These are phyloP conservation scores for Ustilago xerochloae DNA, from an alignment of 1,284 basidiomycete species.

Conservation along the genomic window DNA sequence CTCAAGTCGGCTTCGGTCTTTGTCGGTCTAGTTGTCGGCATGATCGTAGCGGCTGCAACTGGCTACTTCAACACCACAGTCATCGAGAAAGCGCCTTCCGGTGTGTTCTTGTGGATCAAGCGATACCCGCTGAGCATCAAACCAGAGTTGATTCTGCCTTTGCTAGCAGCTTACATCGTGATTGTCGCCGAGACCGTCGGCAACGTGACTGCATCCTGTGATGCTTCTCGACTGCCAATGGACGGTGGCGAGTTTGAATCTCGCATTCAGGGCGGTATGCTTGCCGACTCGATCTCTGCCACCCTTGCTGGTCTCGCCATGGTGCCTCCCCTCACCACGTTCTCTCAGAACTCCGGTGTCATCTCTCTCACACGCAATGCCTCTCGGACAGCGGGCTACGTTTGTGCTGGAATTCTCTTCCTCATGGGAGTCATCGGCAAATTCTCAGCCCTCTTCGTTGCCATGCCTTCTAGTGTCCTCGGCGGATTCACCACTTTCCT, in stretches of 20 bases:
- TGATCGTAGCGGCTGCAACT: conserved; percentile 45
- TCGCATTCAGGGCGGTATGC: conserved; percentile 42
- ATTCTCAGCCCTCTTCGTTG: conserved; percentile 37
- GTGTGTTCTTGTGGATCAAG: conserved; percentile 37
- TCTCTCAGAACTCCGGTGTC: conserved; percentile 42
- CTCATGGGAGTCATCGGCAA: conserved; percentile 43
- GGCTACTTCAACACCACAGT: conserved; percentile 37
- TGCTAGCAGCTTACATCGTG: conserved; percentile 30
- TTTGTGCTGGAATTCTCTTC: conserved; percentile 38
- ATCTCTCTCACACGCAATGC: conserved; percentile 41
- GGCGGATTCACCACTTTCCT: conserved; percentile 46
- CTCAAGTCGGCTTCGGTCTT: conserved; percentile 47
- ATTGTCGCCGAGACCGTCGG: conserved; percentile 38
- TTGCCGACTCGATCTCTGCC: conserved; percentile 40
- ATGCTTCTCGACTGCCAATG: conserved; percentile 33
- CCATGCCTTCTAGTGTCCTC: conserved; percentile 32
- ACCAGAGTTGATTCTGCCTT: conserved; percentile 28
- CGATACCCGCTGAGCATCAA: conserved; percentile 30
- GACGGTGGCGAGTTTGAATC: conserved; percentile 38
- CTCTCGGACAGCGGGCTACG: conserved; percentile 26
- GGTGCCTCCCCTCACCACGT: conserved; percentile 38
- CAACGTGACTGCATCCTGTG: conserved; percentile 42
- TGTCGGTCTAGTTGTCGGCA: conserved; percentile 38
- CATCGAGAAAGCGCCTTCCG: conserved; percentile 27
- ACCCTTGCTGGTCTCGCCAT: conserved; percentile 29